Evolutionary conservation across 257 asterid genomes (phyloP).

Genomic region (Rubia yunnanensis): DNA sequence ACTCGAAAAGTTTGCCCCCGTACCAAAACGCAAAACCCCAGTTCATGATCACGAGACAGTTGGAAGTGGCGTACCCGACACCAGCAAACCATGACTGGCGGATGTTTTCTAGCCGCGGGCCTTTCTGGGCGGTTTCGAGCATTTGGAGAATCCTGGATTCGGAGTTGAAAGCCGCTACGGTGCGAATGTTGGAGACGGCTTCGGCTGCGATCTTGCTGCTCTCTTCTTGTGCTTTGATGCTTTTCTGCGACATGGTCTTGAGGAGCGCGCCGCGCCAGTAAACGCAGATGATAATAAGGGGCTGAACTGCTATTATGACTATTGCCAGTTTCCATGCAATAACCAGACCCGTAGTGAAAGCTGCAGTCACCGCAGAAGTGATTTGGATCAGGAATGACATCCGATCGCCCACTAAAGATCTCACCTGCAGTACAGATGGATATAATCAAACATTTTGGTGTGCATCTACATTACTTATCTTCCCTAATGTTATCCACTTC

Average conservation of each 20-base stretch:
- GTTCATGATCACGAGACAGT: slow-evolving; percentile 51
- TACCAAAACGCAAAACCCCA: slow-evolving; percentile 81
- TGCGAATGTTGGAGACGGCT: slow-evolving; percentile 80
- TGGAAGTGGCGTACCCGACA: slow-evolving; percentile 64
- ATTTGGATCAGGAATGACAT: slow-evolving; percentile 70
- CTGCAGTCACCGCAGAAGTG: slow-evolving; percentile 55
- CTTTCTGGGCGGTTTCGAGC: slow-evolving; percentile 64
- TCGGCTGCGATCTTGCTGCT: slow-evolving; percentile 90
- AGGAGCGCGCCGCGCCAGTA: slow-evolving; percentile 57
- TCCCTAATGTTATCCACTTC: too few relatives aligned
- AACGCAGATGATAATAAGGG: slow-evolving; percentile 53
- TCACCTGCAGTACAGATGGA: slow-evolving; percentile 29
- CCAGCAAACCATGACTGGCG: slow-evolving; percentile 90
- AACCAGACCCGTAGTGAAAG: slow-evolving; percentile 71
- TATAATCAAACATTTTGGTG: not conserved
- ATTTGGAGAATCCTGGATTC: slow-evolving; percentile 58
- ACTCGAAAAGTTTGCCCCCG: slow-evolving; percentile 63
- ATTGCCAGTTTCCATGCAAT: slow-evolving; percentile 82
- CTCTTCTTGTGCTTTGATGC: slow-evolving; percentile 65
- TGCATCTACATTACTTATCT: too few relatives aligned
- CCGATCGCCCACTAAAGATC: slow-evolving; percentile 86
- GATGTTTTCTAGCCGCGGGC: slow-evolving; percentile 50
- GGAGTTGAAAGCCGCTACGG: slow-evolving; percentile 68
- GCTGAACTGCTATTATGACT: slow-evolving; percentile 81
- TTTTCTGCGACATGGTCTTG: slow-evolving; percentile 62